These are phyloP conservation scores for Trapa bicornis DNA, from an alignment of 345 rosid genomes.

Conservation along the genomic window DNA sequence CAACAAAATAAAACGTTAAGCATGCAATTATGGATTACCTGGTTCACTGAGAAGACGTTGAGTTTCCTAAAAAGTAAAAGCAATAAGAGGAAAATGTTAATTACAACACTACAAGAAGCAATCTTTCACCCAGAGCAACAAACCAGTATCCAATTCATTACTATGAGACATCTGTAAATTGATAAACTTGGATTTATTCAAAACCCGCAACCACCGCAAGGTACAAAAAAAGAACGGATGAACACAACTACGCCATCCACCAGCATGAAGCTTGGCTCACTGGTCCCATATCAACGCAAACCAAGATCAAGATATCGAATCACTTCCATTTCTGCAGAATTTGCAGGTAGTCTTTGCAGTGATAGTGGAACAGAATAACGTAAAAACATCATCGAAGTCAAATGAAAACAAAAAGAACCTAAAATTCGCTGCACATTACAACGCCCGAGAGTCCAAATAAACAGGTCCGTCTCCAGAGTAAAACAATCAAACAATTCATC, in stretches of 20 bases:
- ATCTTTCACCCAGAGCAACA: too few species aligned
- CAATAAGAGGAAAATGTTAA: neutral
- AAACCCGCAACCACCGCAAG: too few species aligned
- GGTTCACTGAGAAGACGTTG: slow-evolving; percentile 99
- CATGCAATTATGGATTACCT: slow-evolving; percentile 26
- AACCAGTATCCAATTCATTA: neutral
- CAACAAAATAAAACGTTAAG: neutral
- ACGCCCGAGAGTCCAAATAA: slow-evolving; percentile 1
- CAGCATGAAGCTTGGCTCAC: neutral
- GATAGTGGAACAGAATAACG: neutral
- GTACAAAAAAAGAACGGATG: neutral
- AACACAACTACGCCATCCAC: too few species aligned
- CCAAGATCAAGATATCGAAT: neutral
- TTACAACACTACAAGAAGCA: too few species aligned
- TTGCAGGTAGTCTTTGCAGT: neutral
- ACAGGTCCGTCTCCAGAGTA: neutral
- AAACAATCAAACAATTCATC: neutral
- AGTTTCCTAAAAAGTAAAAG: slow-evolving; percentile 52
- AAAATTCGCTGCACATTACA: neutral
- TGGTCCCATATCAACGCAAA: neutral
- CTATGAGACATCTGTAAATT: neutral
- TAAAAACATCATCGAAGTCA: neutral
- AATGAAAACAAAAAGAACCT: neutral
- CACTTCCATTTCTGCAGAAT: neutral
- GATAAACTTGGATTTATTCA: too few species aligned